Base-by-base conservation (phyloP, 1,139 yeast species). In the Suhomyces atakaporum region DNA sequence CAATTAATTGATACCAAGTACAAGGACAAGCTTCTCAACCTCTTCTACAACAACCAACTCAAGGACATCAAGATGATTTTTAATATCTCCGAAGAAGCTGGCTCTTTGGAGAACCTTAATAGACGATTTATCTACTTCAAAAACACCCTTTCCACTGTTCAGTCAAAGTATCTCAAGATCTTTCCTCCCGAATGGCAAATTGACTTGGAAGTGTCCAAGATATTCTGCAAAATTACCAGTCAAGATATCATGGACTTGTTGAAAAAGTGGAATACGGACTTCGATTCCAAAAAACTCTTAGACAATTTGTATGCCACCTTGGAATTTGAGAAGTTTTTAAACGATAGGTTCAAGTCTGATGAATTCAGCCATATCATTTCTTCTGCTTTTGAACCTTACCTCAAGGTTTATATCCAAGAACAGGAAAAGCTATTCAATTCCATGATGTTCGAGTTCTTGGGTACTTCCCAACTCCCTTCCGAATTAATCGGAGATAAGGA, bases 81-180 rank as follows among this genome's bases (percentile, higher is more conserved):
- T 61, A 76, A 79, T 38, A 72, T 80, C 19, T 71, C 79, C 13
- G 97, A 89, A 49, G 98, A 90, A 60, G 97, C 98, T 0, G 97
- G 97, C 1, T 84, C 95, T 2, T 64, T 92, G 43, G 98, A 92
- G 43, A 92, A 92, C 58, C 64, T 92, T 31, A 75, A 79, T 13
- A 69, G 97, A 47, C 69, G 98, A 34, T 92, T 79, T 56, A 75
- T 90, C 21, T 92, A 85, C 58, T 84, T 88, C 60, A 82, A 84
- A 48, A 80, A 85, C 47, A 74, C 87, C 1, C 62, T 90, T 39
- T 74, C 73, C 31, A 75, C 77, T 37, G 79, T 84, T 43, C 81
- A 77, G 36, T 60, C 75, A 2, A 73, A 71, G 25, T 79, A 73
- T 45, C 56, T 70, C 3, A 53, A 61, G 8, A 69, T 73, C 25